A percentile compares a stretch with the other conserved stretches of the same genome.
Conservation (phyloP, 1,139 yeast species). For the Eremothecium cymbalariae region DNA sequence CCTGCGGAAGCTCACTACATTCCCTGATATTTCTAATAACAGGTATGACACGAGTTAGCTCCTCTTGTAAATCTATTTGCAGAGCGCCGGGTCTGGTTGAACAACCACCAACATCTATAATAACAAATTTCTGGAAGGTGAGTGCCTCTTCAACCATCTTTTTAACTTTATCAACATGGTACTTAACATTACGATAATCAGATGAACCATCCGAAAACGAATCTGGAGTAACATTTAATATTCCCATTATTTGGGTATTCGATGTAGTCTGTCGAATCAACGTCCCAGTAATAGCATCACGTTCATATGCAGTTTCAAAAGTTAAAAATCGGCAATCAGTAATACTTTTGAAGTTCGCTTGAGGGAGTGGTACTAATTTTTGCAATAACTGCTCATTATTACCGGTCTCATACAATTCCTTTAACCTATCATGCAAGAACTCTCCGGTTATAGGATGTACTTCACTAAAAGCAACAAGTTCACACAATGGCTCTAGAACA, state of each 20-base stretch:
- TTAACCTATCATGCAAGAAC: conserved; percentile 59
- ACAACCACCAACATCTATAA: conserved; percentile 88
- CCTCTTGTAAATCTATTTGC: conserved; percentile 52
- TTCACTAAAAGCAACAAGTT: conserved; percentile 54
- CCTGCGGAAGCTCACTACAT: conserved; percentile 32
- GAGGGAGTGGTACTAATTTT: conserved; percentile 24
- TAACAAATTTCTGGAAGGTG: conserved; percentile 53
- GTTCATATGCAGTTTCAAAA: conserved; percentile 16
- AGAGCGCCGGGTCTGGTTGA: conserved; percentile 79
- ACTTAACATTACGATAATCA: conserved; percentile 32
- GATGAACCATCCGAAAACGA: conserved; percentile 89
- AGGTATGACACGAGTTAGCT: conserved; percentile 59
- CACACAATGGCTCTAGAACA: conserved; percentile 83
- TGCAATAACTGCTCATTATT: conserved; percentile 23
- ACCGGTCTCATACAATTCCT: conserved; percentile 41
- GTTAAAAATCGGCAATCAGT: conserved; percentile 15
- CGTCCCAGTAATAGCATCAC: conserved; percentile 11
- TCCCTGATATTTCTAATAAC: conserved; percentile 54
- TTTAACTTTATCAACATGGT: conserved; percentile 37
- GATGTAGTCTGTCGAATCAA: conserved; percentile 22
- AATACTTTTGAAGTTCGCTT: neutral
- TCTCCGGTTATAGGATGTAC: conserved; percentile 82
- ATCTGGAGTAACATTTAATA: conserved; percentile 85
- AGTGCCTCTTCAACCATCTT: conserved; percentile 49
- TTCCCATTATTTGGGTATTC: conserved; percentile 60